Evolutionary conservation across 2,329 filamentous ascomycete species (phyloP), one percentile per base, ranked within the genome.

Genomic region (Trichoderma koningiopsis): DNA sequence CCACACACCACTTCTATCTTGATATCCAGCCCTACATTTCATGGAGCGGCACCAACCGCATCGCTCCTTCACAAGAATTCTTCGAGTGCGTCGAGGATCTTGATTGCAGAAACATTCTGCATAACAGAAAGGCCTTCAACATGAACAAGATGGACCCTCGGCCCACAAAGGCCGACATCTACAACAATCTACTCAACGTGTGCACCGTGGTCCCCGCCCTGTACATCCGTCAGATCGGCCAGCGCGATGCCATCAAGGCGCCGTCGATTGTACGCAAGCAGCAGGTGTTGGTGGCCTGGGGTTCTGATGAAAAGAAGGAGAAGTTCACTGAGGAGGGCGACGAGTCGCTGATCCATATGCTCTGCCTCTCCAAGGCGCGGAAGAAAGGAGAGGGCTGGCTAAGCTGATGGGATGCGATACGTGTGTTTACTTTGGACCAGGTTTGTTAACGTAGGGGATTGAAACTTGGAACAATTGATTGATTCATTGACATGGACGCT

Each of bases 251-350:
- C 3, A 76, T 81, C 68, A 76, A 77, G 68, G 76, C 78, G 60
- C 77, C 79, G 0, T 73, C 71, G 10, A 69, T 80, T 10, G 74
- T 82, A n/a, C 75, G 77, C 31, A 79, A 77, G 71, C 81, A 83
- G 71, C 76, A 77, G 67, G 74, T 81, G 70, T 71, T 82, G 19
- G 79, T 82, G 16, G 81, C 79, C 4, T 83, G 79, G 79, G 78
- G 79, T 0, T n/a, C 73, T 2, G 73, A 75, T 27, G 79, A 80
- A 66, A 76, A 77, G 74, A 73, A 75, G 19, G 72, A 73, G 2
- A 69, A 68, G 52, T 80, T 78, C 61, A 53, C 71, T 11, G 72
- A 75, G 2, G 71, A 72, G 3, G 75, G 75, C 1, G 75, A 79
- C 24, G 73, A 73, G 63, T 77, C 79, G 0, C 70, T 81, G 29